Evolutionary conservation across 176 grass and related monocot genomes (phyloP).

Genomic region (Tuctoria greenei): DNA sequence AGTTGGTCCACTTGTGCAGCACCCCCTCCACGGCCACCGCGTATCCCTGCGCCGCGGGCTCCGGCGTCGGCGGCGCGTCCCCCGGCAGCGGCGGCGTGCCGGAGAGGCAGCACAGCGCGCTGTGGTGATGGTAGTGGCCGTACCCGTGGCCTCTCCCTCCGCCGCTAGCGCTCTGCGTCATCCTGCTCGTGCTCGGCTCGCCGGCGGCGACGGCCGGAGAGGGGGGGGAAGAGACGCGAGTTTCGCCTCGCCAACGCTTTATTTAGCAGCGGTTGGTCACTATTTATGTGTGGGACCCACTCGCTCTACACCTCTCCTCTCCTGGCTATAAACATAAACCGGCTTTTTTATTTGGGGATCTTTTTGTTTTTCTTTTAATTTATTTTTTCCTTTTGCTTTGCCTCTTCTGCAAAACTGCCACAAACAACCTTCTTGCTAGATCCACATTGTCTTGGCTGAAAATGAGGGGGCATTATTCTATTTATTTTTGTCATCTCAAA

Average conservation of each 20-base stretch:
- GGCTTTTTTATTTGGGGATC: background rate
- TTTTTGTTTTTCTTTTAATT: background rate
- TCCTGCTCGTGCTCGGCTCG: constrained; percentile 30
- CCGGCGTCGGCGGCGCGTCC: constrained; percentile 33
- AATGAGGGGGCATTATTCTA: too few species aligned
- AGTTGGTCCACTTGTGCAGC: constrained; percentile 88
- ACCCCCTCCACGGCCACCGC: constrained; percentile 53
- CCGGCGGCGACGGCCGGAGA: constrained; percentile 6
- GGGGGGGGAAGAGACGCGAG: background rate
- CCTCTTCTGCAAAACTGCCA: background rate
- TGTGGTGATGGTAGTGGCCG: constrained; percentile 25
- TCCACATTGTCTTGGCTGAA: background rate
- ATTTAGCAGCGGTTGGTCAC: constrained; percentile 49
- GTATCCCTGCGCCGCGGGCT: background rate
- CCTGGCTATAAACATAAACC: background rate
- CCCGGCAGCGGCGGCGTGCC: constrained; percentile 20
- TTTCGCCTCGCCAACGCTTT: constrained; percentile 32
- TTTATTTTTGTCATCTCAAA: too few species aligned
- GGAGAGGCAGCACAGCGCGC: constrained; percentile 70
- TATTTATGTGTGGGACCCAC: constrained; percentile 48
- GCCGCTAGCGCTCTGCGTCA: constrained; percentile 33
- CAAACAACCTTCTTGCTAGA: background rate
- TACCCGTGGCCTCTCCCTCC: background rate
- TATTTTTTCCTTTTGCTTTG: background rate
- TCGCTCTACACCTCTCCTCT: background rate